Evolutionary conservation across 257 asterid species (phyloP), one percentile per base, ranked within the genome.

Genomic region (Plectranthus barbatus): DNA sequence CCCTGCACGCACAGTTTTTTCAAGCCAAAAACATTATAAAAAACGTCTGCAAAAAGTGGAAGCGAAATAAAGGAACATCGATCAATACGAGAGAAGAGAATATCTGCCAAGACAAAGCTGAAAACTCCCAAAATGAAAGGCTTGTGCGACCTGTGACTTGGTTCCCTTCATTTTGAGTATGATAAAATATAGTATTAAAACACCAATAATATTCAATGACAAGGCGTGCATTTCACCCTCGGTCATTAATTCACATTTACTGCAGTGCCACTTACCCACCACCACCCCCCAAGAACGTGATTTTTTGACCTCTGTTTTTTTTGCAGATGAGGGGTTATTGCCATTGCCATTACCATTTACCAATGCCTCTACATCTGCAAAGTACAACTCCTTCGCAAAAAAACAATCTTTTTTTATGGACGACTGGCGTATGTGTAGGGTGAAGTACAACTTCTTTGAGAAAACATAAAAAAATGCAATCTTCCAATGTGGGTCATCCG

Each of bases 231-330:
- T 54, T 61, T 64, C 76, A 70, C 79, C 79, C 83, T 56, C 68
- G 14, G 23, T 58, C 84, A 85, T 85, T 66, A 70, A 80, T 2
- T 78, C 59, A 41, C 84, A 83, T 83, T 85, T 78, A 81, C 86
- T 73, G 18, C 75, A 51, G 36, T 50, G 67, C 78, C 81, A 71
- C 77, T 72, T 56, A 23, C 14, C 74, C 66, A 52, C 80, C 66
- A 52, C 80, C 57, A 9, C 54, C 73, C 53, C n/a, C 79, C 75
- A 31, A 72, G 70, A 53, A 31, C 67, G 4, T 23, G 51, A 61
- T 48, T 24, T 52, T 36, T 63, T 45, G 46, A 49, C 74, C 66
- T 45, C 60, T 62, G 66, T 68, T 55, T 63, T 65, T 55, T 37
- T 53, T 59, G 71, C 36, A 66, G 60, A 46, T 18, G 37, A 15